These are phyloP conservation scores for Coemansia sp. DNA, from an alignment of 371 early-diverging fungal species.

Conservation along the genomic window DNA sequence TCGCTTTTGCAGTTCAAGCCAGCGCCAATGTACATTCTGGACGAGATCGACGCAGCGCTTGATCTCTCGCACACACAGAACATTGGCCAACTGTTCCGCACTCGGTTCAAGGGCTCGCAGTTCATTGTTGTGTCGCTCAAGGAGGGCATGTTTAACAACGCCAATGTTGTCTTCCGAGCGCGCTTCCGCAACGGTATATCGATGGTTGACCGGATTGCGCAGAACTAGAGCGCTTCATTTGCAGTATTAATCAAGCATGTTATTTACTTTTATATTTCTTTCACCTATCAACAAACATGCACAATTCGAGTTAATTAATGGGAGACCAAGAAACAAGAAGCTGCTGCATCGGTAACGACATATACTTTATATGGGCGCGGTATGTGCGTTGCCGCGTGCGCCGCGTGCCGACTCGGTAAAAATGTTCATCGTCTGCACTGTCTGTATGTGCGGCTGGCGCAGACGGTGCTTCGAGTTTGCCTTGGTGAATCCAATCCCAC, in stretches of 20 bases:
- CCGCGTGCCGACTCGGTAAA: constrained; percentile 28
- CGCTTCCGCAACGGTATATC: constrained; percentile 97
- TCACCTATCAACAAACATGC: too few species aligned
- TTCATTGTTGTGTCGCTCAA: constrained; percentile 99
- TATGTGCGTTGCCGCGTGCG: constrained; percentile 40
- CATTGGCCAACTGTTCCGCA: constrained; percentile 96
- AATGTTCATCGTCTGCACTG: constrained; percentile 4
- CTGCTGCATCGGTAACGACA: constrained; percentile 20
- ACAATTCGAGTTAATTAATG: not conserved
- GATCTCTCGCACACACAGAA: constrained; percentile 99
- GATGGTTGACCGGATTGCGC: constrained; percentile 71
- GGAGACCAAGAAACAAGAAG: constrained; percentile 16
- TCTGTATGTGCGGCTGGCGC: not conserved
- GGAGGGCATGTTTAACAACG: constrained; percentile 99
- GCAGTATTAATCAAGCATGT: not conserved
- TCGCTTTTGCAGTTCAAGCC: constrained; percentile 98
- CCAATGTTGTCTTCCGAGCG: constrained; percentile 96
- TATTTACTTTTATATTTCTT: not conserved
- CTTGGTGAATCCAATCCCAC: constrained; percentile 45
- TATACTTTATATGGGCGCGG: constrained; percentile 35
- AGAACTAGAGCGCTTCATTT: constrained; percentile 2
- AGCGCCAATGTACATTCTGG: constrained; percentile 99
- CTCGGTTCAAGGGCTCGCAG: constrained; percentile 96
- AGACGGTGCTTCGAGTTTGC: constrained; percentile 6
- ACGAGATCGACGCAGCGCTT: constrained; percentile 99